phyloP scores from a whole-genome alignment of 495 filamentous ascomycete genomes.

The Penicillium daleae region DNA sequence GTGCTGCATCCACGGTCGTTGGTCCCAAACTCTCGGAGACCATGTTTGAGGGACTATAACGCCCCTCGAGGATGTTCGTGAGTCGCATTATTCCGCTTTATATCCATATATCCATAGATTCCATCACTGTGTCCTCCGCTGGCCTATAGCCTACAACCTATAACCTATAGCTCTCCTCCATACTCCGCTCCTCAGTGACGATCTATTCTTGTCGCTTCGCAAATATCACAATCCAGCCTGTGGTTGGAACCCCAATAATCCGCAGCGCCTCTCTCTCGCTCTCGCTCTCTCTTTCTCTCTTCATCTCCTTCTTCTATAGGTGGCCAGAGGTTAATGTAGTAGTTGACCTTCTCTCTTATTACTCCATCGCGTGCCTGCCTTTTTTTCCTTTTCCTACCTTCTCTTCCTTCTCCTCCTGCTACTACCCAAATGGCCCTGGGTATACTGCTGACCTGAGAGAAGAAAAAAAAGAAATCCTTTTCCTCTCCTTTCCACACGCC shows the following conservation, averaged over 20 bases:
- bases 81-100: too few relatives aligned
- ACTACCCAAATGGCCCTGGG: neutral
- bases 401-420: neutral
- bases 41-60: neutral
- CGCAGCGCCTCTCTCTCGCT: neutral
- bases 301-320: neutral
- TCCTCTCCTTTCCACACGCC: neutral
- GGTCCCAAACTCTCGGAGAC: neutral
- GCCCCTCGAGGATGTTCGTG: too few relatives aligned
- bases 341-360: neutral
- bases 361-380: neutral
- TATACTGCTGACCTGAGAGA: conserved; percentile 2
- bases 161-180: too few relatives aligned
- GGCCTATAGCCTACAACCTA: too few relatives aligned
- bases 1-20: conserved; percentile 3
- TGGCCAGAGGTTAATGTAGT: neutral
- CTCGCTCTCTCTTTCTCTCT: neutral
- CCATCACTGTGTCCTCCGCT: too few relatives aligned
- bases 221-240: neutral
- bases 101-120: too few relatives aligned
- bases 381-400: neutral
- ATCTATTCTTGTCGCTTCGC: neutral
- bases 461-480: conserved; percentile 5
- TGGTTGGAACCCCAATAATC: conserved; percentile 3
- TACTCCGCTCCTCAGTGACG: too few relatives aligned